phyloP scores from a whole-genome alignment of 2,329 filamentous ascomycete species.

The Trichoderma harzianum region DNA sequence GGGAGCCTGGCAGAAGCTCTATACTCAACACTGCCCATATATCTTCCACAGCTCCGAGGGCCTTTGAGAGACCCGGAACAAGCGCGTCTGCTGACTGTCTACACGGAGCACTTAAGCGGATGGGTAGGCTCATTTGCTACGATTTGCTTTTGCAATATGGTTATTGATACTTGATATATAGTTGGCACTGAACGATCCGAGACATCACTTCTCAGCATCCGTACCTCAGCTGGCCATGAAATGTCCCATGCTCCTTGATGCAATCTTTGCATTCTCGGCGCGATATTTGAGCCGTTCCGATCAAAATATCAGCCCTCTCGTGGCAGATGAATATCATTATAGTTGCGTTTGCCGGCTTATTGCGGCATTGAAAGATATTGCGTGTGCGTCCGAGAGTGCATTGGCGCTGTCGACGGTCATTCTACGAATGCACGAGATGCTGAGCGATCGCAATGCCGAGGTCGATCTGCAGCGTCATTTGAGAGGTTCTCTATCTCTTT shows the following conservation, averaged over 20 bases:
- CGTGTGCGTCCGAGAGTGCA: conserved; percentile 7
- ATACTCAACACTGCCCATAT: not conserved
- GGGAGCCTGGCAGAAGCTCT: not conserved
- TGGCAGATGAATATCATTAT: conserved; percentile 11
- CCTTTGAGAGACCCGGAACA: not conserved
- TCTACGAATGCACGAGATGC: conserved; percentile 16
- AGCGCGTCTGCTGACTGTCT: not conserved
- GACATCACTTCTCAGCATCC: conserved; percentile 6
- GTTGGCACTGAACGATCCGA: conserved; percentile 12
- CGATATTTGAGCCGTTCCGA: conserved; percentile 1
- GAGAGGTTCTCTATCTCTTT: conserved; percentile 6
- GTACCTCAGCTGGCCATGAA: conserved; percentile 15
- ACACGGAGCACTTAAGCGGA: conserved; percentile 2
- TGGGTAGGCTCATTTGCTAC: not conserved
- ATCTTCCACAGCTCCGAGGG: not conserved
- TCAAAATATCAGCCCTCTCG: not conserved
- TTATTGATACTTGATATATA: not conserved
- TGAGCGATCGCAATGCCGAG: not conserved
- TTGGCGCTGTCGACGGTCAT: conserved; percentile 15
- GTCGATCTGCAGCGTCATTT: conserved; percentile 10
- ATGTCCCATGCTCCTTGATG: conserved; percentile 16
- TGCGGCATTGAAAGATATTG: conserved; percentile 9
- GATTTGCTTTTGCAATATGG: not conserved
- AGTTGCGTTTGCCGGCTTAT: conserved; percentile 10
- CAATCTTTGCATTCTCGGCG: conserved; percentile 14